Base-by-base conservation (phyloP, 495 filamentous ascomycete genomes). In the Friedmanniomyces simplex region DNA sequence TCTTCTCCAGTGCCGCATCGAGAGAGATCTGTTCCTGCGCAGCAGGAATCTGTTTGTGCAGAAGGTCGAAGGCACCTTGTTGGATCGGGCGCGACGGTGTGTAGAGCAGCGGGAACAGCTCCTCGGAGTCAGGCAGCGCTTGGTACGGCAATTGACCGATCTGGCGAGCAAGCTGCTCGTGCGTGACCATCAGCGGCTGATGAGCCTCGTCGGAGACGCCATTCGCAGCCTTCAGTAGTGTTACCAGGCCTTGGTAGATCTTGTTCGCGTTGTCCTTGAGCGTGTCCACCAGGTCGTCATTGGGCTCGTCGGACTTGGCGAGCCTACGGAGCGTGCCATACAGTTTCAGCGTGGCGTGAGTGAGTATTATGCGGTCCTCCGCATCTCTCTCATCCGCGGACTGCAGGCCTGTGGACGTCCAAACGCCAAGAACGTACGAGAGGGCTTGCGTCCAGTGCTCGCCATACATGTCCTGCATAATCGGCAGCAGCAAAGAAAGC, bases 251-350 rank as follows among this genome's bases (percentile, higher is more conserved):
- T 42, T 72, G 69, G 22, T 79, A 78, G 2, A 83, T 72, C 0
- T 66, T 64, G 12, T 68, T 60, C 18, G 75, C 72, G 14, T 72
- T 74, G 24, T 80, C 76, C 24, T 73, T 72, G 73, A 89, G 82
- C 3, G 79, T 80, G 61, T 98, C 91, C 10, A 81, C 70, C 2
- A 95, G 77, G 67, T 97, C 91, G 66, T 96, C 91, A 64, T 96
- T 96, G 20, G 82, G 71, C 6, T 88, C 84, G 26, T 73, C 72
- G 5, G 54, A 51, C 22, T 59, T 58, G 1, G 72, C 68, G 7
- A 85, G 67, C 13, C 72, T 75, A 57, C 78, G 76, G 22, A 96
- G 65, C 2, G 74, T 70, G 13, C 73, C 69, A 54, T 86, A 82
- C 0, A 99, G 77, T 65, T 84, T 84, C 54, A 96, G 73, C 0